Evolutionary conservation across 345 rosid species (phyloP), one percentile per base, ranked within the genome.

Genomic region (Populus tremula): DNA sequence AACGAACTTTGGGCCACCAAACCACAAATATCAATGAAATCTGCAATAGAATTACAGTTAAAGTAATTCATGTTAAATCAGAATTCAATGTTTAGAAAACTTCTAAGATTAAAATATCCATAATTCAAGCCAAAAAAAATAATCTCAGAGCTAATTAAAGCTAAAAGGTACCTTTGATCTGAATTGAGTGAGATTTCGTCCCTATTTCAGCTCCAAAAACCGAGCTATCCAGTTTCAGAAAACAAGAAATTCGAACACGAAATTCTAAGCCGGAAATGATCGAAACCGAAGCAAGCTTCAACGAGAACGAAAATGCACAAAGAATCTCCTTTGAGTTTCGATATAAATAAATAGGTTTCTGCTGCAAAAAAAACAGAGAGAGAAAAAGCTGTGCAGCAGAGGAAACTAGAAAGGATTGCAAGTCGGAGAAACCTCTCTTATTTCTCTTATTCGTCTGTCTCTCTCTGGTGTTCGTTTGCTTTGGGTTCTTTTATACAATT

Each of bases 401-500:
- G 75, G 74, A 67, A 71, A 9, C 45, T 41, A 41, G 45, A 11
- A 41, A 74, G 27, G 56, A 80, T 29, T 64, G 35, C 38, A 41
- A 70, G 72, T 70, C 74, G 73, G 69, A 78, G 80, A 75, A 68
- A 39, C 39, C 78, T 50, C 77, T 78, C 73, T 71, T 61, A 9
- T 70, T 80, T 38, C 77, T 73, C 73, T 67, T 31, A 31, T 31
- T 31, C 33, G 61, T 38, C 72, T 73, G 36, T 76, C 47, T 67
- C 62, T 41, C 63, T 76, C 71, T 50, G 66, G 67, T 20, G 84
- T 47, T 75, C 49, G 83, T 79, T 81, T 76, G 78, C 75, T 64
- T 77, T 66, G 76, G 81, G 78, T 77, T 77, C 74, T 69, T 83
- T 86, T 85, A 85, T 82, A 86, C 84, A 85, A 77, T 79, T 76